Base-by-base conservation (phyloP, 2,329 filamentous ascomycete species). In the Alternaria burnsii region DNA sequence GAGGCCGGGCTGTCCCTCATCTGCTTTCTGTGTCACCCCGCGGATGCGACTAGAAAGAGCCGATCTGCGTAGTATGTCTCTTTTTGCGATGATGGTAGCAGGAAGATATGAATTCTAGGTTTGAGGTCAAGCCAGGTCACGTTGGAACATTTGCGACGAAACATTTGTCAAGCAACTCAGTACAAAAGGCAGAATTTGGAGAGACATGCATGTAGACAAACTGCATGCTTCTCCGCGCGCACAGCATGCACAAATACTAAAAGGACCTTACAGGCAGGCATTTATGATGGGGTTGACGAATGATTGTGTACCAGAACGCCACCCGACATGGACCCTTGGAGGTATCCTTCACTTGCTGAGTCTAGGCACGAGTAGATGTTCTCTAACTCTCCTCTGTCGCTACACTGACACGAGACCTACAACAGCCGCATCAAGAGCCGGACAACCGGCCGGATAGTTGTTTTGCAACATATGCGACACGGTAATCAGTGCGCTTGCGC, bases 21-120 rank as follows among this genome's bases (percentile, higher is more conserved):
- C 55, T 60, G 38, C 28, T 18, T 46, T 38, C 52, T 51, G 71
- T 72, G 64, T 68, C 6, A 73, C 72, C 30, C 44, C 38, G 46
- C 53, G 48, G 47, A 59, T 63, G 55, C 44, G 41, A 55, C 38
- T 46, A 38, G 36, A 59, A 61, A 46, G 50, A 34, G 54, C 34
- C 56, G 51, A 55, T 53, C 38, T 40, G 47, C 46, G 65, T 57
- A 41, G 59, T 56, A 40, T 64, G 59, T 62, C 50, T 57, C 58
- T 57, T 59, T 61, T 62, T 61, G 58, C 58, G 41, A 58, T 46
- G n/a, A 56, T 26, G 59, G 62, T 67, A 62, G 66, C 64, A 63
- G 68, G 51, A 53, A 26, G 60, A 68, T 71, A 74, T 76, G 60
- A 55, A 58, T 63, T 65, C 74, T 74, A 66, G 76, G 74, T 75